Conservation (phyloP, 257 asterid genomes). For the Solanum stenotomum region DNA sequence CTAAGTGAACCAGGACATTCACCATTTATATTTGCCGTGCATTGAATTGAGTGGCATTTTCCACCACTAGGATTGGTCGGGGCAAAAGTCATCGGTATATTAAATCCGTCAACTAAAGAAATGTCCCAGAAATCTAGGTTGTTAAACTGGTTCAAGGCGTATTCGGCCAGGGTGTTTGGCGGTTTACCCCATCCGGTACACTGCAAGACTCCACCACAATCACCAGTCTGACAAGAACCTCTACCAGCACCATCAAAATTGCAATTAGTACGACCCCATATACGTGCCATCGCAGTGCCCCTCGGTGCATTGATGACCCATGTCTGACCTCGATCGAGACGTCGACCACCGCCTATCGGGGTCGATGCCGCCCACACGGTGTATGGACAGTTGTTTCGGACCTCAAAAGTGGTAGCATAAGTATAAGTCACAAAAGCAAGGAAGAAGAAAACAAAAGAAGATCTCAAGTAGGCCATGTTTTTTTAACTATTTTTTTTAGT, state of each 20-base stretch:
- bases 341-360: slow-evolving; percentile 22
- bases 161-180: slow-evolving; percentile 56
- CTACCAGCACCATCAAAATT: slow-evolving; percentile 14
- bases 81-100: slow-evolving; percentile 33
- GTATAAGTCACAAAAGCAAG: neutral
- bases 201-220: slow-evolving; percentile 19
- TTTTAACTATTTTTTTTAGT: too few species aligned
- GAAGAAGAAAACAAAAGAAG: neutral
- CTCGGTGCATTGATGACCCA: slow-evolving; percentile 11
- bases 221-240: slow-evolving; percentile 25
- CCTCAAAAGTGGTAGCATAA: slow-evolving; percentile 6
- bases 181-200: slow-evolving; percentile 43
- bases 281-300: slow-evolving; percentile 11
- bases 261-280: slow-evolving; percentile 32
- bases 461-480: neutral
- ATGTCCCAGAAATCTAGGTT: slow-evolving; percentile 49
- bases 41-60: slow-evolving; percentile 21
- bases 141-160: slow-evolving; percentile 22
- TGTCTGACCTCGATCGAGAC: slow-evolving; percentile 10
- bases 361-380: slow-evolving; percentile 31
- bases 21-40: slow-evolving; percentile 41
- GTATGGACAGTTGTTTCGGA: slow-evolving; percentile 27
- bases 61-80: neutral
- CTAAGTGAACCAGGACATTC: slow-evolving; percentile 45
- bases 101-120: slow-evolving; percentile 57